These are phyloP conservation scores for Helianthus annuus DNA, from an alignment of 129 eudicot genomes.

Conservation along the genomic window DNA sequence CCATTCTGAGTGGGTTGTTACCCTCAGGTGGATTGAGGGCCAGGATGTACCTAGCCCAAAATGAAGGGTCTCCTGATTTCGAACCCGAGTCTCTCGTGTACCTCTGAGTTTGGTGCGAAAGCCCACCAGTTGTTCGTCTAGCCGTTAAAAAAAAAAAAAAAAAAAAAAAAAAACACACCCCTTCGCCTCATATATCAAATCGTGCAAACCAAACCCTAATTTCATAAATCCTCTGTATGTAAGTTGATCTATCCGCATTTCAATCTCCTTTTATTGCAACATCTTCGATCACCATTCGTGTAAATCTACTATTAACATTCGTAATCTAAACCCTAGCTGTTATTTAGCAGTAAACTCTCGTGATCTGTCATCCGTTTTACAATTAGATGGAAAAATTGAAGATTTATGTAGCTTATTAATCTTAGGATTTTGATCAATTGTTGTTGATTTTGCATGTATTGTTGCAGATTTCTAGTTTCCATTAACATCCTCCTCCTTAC, in stretches of 20 bases:
- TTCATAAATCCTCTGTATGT: constrained; percentile 18
- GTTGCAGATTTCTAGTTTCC: constrained; percentile 27
- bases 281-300: neutral
- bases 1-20: no score
- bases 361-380: constrained; percentile 13
- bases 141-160: no score
- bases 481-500: no score
- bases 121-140: no score
- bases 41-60: no score
- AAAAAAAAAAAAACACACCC: no score
- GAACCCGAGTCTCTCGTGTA: no score
- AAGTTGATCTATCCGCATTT: constrained; percentile 29
- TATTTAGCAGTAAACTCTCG: constrained; percentile 5
- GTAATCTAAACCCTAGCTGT: constrained; percentile 11
- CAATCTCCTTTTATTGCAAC: neutral
- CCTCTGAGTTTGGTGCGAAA: no score
- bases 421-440: constrained; percentile 9
- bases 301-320: neutral
- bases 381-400: neutral
- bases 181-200: neutral
- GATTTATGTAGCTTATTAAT: neutral
- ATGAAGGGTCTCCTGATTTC: no score
- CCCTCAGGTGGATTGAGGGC: no score
- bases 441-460: constrained; percentile 26
- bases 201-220: constrained; percentile 20